A percentile compares a stretch with the other conserved stretches of the same genome.
Evolutionary conservation across 805 yeast species (phyloP).

Genomic region (Saccharomycopsis babjevae): DNA sequence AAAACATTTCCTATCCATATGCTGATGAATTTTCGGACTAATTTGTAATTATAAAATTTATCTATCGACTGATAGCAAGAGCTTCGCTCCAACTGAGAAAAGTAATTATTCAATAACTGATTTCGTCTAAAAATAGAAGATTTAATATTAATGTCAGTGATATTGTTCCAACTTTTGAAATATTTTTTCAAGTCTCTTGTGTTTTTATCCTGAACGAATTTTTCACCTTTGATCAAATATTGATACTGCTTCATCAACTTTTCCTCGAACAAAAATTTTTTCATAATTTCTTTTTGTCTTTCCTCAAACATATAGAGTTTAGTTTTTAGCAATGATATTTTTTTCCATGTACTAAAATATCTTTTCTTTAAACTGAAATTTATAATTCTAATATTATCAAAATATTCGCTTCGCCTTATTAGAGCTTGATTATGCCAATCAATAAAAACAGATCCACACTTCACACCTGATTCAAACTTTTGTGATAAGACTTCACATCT

Average conservation of each 20-base stretch:
- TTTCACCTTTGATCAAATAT: background rate
- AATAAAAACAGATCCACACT: conserved; percentile 9
- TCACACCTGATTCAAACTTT: background rate
- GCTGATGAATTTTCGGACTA: background rate
- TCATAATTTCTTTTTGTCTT: conserved; percentile 3
- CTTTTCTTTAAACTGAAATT: background rate
- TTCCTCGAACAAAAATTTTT: conserved; percentile 2
- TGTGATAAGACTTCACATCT: background rate
- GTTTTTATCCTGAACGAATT: background rate
- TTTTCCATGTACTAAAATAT: conserved; percentile 8
- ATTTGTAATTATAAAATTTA: conserved; percentile 3
- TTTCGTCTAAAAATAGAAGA: conserved; percentile 4
- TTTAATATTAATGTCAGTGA: background rate
- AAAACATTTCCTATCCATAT: background rate
- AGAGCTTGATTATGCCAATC: conserved; percentile 3
- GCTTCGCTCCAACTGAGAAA: conserved; percentile 1
- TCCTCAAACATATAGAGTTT: conserved; percentile 4
- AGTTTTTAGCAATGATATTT: background rate
- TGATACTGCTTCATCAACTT: background rate
- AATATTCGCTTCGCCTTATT: background rate
- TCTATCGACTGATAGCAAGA: conserved; percentile 4
- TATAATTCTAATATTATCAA: background rate
- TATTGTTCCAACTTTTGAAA: conserved; percentile 9
- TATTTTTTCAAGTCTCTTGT: background rate
- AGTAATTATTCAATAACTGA: background rate